Evolutionary conservation across 495 filamentous ascomycete species (phyloP).

Genomic region (Aspergillus bridgeri): DNA sequence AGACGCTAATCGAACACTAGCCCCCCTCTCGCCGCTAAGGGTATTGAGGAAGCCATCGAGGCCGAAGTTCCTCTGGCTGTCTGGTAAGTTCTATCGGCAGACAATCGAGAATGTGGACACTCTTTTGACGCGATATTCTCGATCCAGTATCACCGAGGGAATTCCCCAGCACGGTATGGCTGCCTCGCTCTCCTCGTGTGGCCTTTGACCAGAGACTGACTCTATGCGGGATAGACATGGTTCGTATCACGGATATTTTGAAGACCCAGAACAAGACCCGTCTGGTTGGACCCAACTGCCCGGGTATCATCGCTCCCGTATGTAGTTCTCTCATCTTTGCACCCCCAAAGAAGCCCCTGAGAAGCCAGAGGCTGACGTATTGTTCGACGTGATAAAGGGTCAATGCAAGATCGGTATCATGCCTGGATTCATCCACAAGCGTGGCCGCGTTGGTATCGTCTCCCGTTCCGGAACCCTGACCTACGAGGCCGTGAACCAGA

Average conservation of each 20-base stretch:
- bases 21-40: slow-evolving; percentile 83
- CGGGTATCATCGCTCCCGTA: slow-evolving; percentile 90
- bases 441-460: slow-evolving; percentile 96
- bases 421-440: slow-evolving; percentile 99
- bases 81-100: slow-evolving; percentile 52
- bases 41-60: slow-evolving; percentile 94
- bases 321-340: slow-evolving; percentile 11
- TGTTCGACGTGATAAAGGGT: slow-evolving; percentile 50
- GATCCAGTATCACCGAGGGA: slow-evolving; percentile 83
- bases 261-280: slow-evolving; percentile 97
- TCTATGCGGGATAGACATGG: slow-evolving; percentile 68
- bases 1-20: slow-evolving; percentile 36
- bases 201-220: background rate
- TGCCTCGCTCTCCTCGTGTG: background rate
- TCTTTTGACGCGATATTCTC: slow-evolving; percentile 3
- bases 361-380: slow-evolving; percentile 10
- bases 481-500: slow-evolving; percentile 99
- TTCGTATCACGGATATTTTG: slow-evolving; percentile 95
- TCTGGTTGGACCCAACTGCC: slow-evolving; percentile 96
- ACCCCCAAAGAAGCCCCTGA: background rate
- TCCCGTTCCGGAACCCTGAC: slow-evolving; percentile 97
- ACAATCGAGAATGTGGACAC: slow-evolving; percentile 12
- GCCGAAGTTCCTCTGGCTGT: slow-evolving; percentile 93
- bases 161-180: slow-evolving; percentile 89
- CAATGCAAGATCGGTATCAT: slow-evolving; percentile 99